Percentiles rank a stretch among this genome's conserved stretches.
phyloP scores from a whole-genome alignment of 2,329 filamentous ascomycete genomes.

The Ceratocystis variospora region DNA sequence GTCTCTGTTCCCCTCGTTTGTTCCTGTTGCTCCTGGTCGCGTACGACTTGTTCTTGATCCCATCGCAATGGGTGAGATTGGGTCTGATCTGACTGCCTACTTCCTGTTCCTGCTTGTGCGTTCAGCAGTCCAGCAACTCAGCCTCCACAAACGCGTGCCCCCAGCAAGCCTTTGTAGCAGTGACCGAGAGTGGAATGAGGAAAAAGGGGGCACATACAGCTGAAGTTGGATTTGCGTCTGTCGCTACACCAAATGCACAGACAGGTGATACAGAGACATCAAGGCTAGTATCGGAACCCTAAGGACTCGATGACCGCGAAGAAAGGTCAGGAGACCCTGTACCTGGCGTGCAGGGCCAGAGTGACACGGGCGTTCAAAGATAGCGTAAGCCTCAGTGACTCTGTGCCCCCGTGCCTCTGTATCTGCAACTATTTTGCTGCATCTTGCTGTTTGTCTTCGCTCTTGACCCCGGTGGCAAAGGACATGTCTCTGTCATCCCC shows the following conservation, averaged over 20 bases:
- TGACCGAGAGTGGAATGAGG: neutral
- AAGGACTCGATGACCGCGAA: neutral
- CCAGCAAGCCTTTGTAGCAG: neutral
- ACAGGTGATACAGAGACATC: neutral
- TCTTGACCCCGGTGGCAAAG: neutral
- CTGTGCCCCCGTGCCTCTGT: neutral
- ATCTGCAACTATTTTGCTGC: neutral
- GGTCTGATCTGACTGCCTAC: neutral
- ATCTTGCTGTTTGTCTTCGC: neutral
- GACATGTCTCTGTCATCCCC: neutral
- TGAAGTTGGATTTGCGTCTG: neutral
- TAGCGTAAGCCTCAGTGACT: neutral
- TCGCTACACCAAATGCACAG: conserved; percentile 2
- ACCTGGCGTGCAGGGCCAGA: neutral
- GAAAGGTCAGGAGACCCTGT: neutral
- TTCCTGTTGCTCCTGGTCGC: neutral
- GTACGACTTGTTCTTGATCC: neutral
- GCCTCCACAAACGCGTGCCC: neutral
- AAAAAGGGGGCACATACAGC: neutral
- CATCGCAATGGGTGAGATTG: neutral
- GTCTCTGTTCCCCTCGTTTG: neutral
- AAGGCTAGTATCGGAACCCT: neutral
- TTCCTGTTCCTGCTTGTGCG: neutral
- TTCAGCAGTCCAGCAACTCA: neutral
- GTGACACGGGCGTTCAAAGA: neutral